phyloP scores from a whole-genome alignment of 2,329 filamentous ascomycete species.

The Botryotinia convoluta region DNA sequence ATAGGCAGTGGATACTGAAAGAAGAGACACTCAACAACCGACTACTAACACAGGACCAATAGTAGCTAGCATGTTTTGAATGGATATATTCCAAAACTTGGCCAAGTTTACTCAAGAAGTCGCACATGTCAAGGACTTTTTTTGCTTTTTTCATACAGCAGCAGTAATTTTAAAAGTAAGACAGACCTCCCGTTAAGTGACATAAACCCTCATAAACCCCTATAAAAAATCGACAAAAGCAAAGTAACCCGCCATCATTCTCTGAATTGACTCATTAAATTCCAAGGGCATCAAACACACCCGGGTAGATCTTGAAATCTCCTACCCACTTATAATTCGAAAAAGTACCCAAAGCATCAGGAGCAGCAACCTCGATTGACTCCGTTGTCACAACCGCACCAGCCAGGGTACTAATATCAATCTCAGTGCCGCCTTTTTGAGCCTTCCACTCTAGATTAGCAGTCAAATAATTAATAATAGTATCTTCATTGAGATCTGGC shows the following conservation, averaged over 20 bases:
- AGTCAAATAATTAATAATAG: conserved; percentile 33
- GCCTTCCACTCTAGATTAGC: conserved; percentile 33
- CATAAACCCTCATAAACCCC: neutral
- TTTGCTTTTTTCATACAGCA: neutral
- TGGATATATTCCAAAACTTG: neutral
- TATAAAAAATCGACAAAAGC: neutral
- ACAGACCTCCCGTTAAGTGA: neutral
- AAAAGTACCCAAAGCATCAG: conserved; percentile 6
- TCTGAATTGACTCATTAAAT: neutral
- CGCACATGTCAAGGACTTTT: neutral
- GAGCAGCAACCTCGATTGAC: conserved; percentile 13
- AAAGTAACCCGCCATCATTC: neutral
- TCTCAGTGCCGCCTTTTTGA: conserved; percentile 5
- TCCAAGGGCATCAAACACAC: neutral
- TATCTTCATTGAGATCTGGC: conserved; percentile 30
- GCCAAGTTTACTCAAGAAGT: neutral
- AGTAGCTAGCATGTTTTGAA: neutral
- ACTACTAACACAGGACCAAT: neutral
- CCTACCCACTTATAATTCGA: conserved; percentile 18
- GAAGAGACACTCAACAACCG: neutral
- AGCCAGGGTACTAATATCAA: neutral
- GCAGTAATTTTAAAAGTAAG: neutral
- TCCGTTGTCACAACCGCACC: conserved; percentile 1
- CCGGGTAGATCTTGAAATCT: conserved; percentile 14
- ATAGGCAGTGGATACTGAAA: neutral